Evolutionary conservation across 164 flowering plant genomes (phyloP).

Genomic region (Akebia trifoliata): DNA sequence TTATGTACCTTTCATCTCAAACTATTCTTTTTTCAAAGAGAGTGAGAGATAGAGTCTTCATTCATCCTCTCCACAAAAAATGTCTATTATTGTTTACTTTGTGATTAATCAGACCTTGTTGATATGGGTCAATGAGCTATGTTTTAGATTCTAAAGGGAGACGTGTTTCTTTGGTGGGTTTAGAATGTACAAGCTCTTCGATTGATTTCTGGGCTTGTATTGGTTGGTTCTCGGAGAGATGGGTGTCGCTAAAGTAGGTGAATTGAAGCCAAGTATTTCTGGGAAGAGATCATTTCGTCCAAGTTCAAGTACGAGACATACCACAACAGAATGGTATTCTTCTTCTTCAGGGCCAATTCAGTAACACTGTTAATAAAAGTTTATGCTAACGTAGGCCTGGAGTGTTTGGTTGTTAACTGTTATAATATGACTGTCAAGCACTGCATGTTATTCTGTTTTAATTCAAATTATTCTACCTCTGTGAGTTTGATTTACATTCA

Average conservation of each 20-base stretch:
- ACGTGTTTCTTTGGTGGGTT: neutral
- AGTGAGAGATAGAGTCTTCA: constrained; percentile 2
- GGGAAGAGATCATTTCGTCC: constrained; percentile 83
- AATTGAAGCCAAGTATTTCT: constrained; percentile 75
- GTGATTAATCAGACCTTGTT: neutral
- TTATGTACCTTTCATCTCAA: constrained; percentile 24
- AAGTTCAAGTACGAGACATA: constrained; percentile 63
- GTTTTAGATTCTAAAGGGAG: constrained; percentile 5
- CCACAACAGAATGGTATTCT: constrained; percentile 75
- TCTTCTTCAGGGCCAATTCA: constrained; percentile 1
- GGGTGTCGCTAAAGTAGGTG: constrained; percentile 72
- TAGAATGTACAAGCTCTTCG: neutral
- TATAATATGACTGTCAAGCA: neutral
- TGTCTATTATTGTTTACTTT: neutral
- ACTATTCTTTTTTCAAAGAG: constrained; percentile 7
- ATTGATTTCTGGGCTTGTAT: constrained; percentile 2
- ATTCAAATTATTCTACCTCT: no score
- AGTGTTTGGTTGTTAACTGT: neutral
- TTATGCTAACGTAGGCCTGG: neutral
- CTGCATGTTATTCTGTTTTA: no score
- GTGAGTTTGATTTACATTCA: no score
- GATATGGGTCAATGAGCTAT: neutral
- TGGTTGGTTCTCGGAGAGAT: constrained; percentile 27
- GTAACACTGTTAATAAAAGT: neutral
- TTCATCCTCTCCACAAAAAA: neutral